Conservation (phyloP, 805 yeast species). For the Sungouiella blattae region DNA sequence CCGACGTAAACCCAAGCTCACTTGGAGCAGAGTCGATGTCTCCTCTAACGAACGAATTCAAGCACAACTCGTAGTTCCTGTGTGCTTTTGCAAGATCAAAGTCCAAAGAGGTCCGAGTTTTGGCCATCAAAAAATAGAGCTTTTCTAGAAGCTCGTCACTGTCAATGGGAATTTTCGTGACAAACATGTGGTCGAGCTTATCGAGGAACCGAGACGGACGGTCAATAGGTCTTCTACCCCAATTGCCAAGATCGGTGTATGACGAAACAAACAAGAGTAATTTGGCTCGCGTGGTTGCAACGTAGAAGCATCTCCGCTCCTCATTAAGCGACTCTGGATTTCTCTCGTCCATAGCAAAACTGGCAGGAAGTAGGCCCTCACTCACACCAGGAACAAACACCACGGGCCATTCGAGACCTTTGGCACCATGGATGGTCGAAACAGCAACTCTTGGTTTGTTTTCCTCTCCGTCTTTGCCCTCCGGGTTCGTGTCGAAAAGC, state of each 20-base stretch:
- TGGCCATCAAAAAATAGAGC: not conserved
- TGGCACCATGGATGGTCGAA: conserved; percentile 88
- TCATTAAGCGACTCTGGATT: conserved; percentile 51
- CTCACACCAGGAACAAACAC: conserved; percentile 76
- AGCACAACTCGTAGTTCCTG: conserved; percentile 12
- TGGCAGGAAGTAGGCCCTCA: conserved; percentile 65
- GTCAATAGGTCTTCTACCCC: conserved; percentile 21
- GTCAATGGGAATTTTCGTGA: conserved; percentile 2
- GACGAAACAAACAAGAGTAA: conserved; percentile 46
- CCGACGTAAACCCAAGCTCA: conserved; percentile 1
- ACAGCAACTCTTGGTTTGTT: conserved; percentile 35
- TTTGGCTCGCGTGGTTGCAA: conserved; percentile 84
- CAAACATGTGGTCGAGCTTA: conserved; percentile 15
- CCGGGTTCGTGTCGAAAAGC: conserved; percentile 18
- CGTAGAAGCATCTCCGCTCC: conserved; percentile 82
- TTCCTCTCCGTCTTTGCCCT: conserved; percentile 13
- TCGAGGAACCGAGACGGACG: conserved; percentile 28
- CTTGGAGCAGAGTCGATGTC: conserved; percentile 3
- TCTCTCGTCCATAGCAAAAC: conserved; percentile 37
- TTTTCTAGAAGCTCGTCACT: not conserved
- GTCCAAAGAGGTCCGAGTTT: not conserved
- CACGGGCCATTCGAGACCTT: conserved; percentile 94
- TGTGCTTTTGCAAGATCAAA: conserved; percentile 10
- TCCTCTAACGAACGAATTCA: conserved; percentile 10
- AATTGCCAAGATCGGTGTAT: conserved; percentile 16